Conservation (phyloP, 495 filamentous ascomycete species). For the Aspergillus sparsus region DNA sequence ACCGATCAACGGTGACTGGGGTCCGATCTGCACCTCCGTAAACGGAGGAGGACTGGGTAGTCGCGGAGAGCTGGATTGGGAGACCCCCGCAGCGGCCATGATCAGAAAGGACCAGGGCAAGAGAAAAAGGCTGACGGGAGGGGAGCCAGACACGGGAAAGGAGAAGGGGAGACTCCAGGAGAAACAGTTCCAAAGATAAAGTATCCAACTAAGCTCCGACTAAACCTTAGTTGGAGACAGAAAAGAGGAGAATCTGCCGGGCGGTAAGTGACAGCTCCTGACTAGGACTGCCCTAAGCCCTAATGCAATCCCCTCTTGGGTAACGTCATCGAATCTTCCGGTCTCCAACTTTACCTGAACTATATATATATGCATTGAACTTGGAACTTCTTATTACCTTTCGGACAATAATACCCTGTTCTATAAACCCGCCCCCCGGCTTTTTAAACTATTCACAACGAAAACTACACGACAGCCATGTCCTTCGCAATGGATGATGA, state of each 20-base stretch:
- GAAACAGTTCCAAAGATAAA: constrained; percentile 4
- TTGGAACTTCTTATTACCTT: background rate
- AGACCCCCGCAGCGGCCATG: constrained; percentile 58
- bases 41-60: constrained; percentile 87
- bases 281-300: constrained; percentile 45
- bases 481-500: constrained; percentile 61
- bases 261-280: constrained; percentile 25
- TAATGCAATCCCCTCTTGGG: constrained; percentile 33
- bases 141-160: constrained; percentile 29
- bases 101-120: constrained; percentile 19
- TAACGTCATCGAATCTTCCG: constrained; percentile 36
- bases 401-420: background rate
- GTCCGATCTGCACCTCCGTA: constrained; percentile 85
- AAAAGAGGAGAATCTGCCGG: constrained; percentile 23
- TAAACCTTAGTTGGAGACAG: constrained; percentile 25
- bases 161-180: constrained; percentile 5
- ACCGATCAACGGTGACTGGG: constrained; percentile 72
- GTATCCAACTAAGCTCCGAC: constrained; percentile 15
- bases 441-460: background rate
- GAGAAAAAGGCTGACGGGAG: constrained; percentile 18
- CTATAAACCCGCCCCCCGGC: background rate
- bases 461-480: background rate
- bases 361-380: background rate
- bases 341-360: constrained; percentile 5
- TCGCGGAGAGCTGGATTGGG: constrained; percentile 78